Conservation (phyloP, 2,329 filamentous ascomycete species). For the Lachnellula occidentalis region DNA sequence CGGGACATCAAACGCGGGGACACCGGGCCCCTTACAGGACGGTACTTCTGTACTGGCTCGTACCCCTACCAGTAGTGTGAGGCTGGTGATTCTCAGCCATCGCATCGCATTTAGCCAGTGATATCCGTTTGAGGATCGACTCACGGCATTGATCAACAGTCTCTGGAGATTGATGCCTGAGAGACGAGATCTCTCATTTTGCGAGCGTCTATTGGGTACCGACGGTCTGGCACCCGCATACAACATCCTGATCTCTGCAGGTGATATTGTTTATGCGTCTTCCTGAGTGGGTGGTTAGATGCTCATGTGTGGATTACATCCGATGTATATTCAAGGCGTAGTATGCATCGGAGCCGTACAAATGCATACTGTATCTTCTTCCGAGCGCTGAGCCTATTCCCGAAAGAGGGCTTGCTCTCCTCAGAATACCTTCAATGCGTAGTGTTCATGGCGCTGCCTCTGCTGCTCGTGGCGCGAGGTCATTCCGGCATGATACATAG, state of each 20-base stretch:
- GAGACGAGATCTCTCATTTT: neutral
- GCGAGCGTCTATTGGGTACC: slow-evolving; percentile 4
- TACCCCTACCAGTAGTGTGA: neutral
- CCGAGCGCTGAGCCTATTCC: neutral
- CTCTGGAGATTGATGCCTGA: neutral
- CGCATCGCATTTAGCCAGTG: neutral
- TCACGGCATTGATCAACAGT: neutral
- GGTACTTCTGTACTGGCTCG: too few relatives aligned
- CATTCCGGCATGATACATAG: too few relatives aligned
- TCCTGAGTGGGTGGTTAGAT: neutral
- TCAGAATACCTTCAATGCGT: neutral
- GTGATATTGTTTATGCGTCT: neutral
- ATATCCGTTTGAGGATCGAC: neutral
- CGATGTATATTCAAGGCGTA: neutral
- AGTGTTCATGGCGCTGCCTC: too few relatives aligned
- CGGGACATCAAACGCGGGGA: neutral
- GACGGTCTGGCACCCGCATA: neutral
- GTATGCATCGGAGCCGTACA: neutral
- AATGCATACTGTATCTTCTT: neutral
- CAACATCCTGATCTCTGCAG: neutral
- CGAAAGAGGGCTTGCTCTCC: neutral
- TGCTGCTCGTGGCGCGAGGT: neutral
- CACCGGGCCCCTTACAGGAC: neutral
- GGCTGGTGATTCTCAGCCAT: neutral
- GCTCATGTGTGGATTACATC: neutral